phyloP scores from a whole-genome alignment of 2,329 filamentous ascomycete genomes.

The Colletotrichum nymphaeae region DNA sequence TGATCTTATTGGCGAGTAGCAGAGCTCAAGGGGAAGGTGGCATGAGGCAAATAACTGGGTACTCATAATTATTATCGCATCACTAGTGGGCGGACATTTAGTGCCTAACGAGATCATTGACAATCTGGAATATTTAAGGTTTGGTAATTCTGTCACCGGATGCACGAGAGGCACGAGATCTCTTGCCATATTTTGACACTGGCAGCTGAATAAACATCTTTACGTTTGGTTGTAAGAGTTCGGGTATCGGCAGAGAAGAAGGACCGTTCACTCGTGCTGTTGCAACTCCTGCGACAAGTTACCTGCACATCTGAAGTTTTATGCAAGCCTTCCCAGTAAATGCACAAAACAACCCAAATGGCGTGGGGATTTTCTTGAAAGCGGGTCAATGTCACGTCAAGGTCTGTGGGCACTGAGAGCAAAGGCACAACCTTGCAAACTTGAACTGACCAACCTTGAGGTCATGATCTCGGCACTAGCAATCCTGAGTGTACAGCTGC shows the following conservation, averaged over 20 bases:
- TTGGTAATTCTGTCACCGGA: not conserved
- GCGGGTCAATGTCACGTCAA: conserved; percentile 14
- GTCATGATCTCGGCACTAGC: not conserved
- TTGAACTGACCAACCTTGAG: not conserved
- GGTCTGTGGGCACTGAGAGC: conserved; percentile 3
- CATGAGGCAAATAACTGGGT: not conserved
- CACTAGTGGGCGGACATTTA: not conserved
- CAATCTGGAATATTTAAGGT: not conserved
- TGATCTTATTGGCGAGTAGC: conserved; percentile 15
- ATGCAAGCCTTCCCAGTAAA: not conserved
- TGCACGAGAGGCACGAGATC: not conserved
- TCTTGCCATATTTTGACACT: not conserved
- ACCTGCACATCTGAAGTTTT: not conserved
- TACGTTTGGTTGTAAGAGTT: not conserved
- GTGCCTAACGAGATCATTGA: conserved; percentile 7
- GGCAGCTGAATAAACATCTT: not conserved
- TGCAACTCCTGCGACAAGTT: conserved; percentile 14
- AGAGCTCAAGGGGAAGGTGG: not conserved
- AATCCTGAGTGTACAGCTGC: not conserved
- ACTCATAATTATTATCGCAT: not conserved
- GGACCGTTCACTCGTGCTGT: conserved; percentile 1
- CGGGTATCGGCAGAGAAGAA: not conserved
- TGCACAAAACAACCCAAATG: not conserved
- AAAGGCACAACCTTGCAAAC: not conserved
- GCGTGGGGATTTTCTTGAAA: conserved; percentile 15